phyloP scores from a whole-genome alignment of 306 rosid species.

The Adenanthera pavonina region DNA sequence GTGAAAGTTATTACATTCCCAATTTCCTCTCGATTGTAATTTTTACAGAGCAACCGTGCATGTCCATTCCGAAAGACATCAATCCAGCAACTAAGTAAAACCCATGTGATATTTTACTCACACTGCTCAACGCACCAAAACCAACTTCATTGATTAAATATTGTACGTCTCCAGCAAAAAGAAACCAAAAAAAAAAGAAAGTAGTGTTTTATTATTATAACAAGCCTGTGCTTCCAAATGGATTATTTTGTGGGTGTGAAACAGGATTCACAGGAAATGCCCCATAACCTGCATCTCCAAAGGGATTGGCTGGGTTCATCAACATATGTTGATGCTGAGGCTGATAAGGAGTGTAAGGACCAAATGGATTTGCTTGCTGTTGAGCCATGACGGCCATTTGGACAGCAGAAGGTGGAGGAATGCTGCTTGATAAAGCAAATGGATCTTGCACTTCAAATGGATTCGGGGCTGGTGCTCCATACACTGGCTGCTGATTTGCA shows the following conservation, averaged over 20 bases:
- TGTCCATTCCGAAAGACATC: constrained; percentile 46
- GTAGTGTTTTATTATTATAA: constrained; percentile 48
- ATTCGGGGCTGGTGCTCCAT: constrained; percentile 91
- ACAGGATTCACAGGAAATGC: constrained; percentile 60
- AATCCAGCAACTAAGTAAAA: constrained; percentile 46
- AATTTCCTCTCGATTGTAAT: constrained; percentile 39
- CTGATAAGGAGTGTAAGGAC: constrained; percentile 71
- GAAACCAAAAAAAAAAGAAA: constrained; percentile 1
- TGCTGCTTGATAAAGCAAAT: constrained; percentile 66
- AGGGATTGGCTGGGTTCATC: constrained; percentile 86
- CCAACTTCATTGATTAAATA: constrained; percentile 52
- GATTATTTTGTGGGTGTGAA: constrained; percentile 78
- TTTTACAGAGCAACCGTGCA: constrained; percentile 49
- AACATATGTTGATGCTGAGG: constrained; percentile 67
- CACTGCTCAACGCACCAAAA: constrained; percentile 53
- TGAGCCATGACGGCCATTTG: constrained; percentile 80
- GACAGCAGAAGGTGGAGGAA: constrained; percentile 69
- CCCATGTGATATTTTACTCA: constrained; percentile 51
- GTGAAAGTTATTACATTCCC: constrained; percentile 50
- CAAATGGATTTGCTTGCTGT: constrained; percentile 87
- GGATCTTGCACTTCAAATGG: constrained; percentile 96
- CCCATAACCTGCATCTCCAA: constrained; percentile 84
- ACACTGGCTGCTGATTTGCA: constrained; percentile 75
- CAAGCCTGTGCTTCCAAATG: constrained; percentile 91
- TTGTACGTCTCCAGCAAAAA: constrained; percentile 19